Evolutionary conservation across 1,139 yeast species (phyloP).

Genomic region (Scheffersomyces cryptocercus): DNA sequence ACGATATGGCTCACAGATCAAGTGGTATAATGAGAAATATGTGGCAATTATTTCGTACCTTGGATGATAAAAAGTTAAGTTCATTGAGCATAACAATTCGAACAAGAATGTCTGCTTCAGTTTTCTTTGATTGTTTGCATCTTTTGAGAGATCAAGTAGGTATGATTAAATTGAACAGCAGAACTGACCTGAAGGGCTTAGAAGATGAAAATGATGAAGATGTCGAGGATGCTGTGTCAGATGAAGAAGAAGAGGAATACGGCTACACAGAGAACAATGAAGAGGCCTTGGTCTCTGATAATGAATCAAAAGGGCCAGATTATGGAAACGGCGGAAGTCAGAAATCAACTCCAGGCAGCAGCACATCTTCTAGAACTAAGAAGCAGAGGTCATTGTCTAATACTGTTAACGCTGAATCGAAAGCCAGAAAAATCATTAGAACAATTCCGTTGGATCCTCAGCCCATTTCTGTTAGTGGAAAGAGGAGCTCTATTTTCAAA

Average conservation of each 20-base stretch:
- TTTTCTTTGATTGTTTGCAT: conserved; percentile 87
- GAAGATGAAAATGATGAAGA: conserved; percentile 13
- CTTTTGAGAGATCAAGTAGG: conserved; percentile 84
- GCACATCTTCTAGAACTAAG: conserved; percentile 30
- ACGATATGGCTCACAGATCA: conserved; percentile 90
- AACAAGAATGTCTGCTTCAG: conserved; percentile 88
- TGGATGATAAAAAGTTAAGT: conserved; percentile 45
- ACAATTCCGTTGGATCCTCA: conserved; percentile 83
- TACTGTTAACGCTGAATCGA: conserved; percentile 62
- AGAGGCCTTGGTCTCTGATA: conserved; percentile 28
- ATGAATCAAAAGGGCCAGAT: conserved; percentile 19
- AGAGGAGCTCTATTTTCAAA: conserved; percentile 42
- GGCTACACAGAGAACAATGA: conserved; percentile 17
- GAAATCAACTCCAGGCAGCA: conserved; percentile 44
- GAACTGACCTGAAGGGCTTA: conserved; percentile 18
- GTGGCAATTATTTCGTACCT: conserved; percentile 79
- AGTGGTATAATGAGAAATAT: conserved; percentile 92
- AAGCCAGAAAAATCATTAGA: conserved; percentile 70
- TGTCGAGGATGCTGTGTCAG: conserved; percentile 12
- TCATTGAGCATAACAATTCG: conserved; percentile 57
- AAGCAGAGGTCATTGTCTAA: conserved; percentile 52
- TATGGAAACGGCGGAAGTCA: conserved; percentile 19
- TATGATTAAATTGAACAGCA: conserved; percentile 60
- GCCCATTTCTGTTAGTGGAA: conserved; percentile 53
- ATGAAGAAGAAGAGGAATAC: conserved; percentile 20